Evolutionary conservation across 2,329 filamentous ascomycete genomes (phyloP).

Genomic region (Botryosphaeria dothidea): DNA sequence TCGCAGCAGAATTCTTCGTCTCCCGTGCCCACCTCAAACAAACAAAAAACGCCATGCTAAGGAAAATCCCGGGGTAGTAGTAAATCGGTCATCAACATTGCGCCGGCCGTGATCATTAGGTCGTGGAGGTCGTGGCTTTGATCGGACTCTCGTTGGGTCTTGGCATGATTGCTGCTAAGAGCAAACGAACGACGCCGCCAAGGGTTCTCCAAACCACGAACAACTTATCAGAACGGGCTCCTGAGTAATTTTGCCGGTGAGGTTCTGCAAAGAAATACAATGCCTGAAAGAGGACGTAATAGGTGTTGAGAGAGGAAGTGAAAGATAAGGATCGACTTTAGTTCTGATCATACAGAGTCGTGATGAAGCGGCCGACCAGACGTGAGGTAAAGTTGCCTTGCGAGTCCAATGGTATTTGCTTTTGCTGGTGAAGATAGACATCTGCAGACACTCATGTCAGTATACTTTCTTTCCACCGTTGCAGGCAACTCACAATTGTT

Average conservation of each 20-base stretch:
- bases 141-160: slow-evolving; percentile 1
- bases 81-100: slow-evolving; percentile 13
- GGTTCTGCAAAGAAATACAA: slow-evolving; percentile 12
- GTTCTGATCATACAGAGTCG: slow-evolving; percentile 7
- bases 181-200: slow-evolving; percentile 6
- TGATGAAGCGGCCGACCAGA: slow-evolving; percentile 16
- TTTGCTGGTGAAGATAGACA: slow-evolving; percentile 14
- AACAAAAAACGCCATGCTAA: background rate
- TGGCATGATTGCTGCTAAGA: background rate
- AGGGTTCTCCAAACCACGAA: slow-evolving; percentile 9
- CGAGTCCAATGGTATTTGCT: slow-evolving; percentile 13
- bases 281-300: slow-evolving; percentile 6
- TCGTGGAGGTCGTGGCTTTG: slow-evolving; percentile 12
- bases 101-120: slow-evolving; percentile 15
- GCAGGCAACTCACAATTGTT: slow-evolving; percentile 17
- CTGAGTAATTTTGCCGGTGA: slow-evolving; percentile 1
- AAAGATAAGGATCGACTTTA: slow-evolving; percentile 9
- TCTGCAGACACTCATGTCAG: background rate
- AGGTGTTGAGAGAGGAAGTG: background rate
- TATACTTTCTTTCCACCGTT: no score
- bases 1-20: slow-evolving; percentile 11
- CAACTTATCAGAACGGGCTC: background rate
- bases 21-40: background rate
- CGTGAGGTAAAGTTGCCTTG: slow-evolving; percentile 19
- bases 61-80: slow-evolving; percentile 15